Conservation (phyloP, 345 rosid species). For the Melaleuca alternifolia region DNA sequence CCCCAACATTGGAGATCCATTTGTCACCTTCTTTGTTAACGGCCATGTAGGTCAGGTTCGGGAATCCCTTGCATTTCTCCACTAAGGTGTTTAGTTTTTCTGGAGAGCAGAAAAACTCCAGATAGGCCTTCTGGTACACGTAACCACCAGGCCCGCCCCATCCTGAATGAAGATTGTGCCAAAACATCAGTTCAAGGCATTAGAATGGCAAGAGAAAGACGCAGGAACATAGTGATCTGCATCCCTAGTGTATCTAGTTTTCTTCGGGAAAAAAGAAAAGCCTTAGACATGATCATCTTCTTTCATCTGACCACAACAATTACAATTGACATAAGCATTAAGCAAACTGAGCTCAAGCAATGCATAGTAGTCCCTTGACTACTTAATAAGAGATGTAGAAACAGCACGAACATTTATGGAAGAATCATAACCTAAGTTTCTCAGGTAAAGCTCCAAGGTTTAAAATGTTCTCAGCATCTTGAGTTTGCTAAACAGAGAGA, state of each 20-base stretch:
- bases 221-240: background rate
- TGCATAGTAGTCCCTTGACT: background rate
- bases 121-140: constrained; percentile 90
- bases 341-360: background rate
- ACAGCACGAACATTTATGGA: background rate
- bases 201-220: background rate
- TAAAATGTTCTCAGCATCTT: background rate
- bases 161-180: constrained; percentile 26
- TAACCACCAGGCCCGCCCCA: constrained; percentile 99
- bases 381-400: background rate
- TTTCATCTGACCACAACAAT: background rate
- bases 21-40: constrained; percentile 48
- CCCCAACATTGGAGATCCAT: constrained; percentile 45
- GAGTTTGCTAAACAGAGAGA: background rate
- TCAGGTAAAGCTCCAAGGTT: background rate
- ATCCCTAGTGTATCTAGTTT: background rate
- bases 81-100: constrained; percentile 54
- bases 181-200: background rate
- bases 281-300: background rate
- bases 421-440: background rate
- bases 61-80: constrained; percentile 54
- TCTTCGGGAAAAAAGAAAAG: background rate
- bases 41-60: constrained; percentile 59
- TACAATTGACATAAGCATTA: background rate
- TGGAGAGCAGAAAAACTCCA: constrained; percentile 90